These are phyloP conservation scores for Mitosporidium daphniae DNA, from an alignment of 371 early-diverging fungal genomes.

Conservation along the genomic window DNA sequence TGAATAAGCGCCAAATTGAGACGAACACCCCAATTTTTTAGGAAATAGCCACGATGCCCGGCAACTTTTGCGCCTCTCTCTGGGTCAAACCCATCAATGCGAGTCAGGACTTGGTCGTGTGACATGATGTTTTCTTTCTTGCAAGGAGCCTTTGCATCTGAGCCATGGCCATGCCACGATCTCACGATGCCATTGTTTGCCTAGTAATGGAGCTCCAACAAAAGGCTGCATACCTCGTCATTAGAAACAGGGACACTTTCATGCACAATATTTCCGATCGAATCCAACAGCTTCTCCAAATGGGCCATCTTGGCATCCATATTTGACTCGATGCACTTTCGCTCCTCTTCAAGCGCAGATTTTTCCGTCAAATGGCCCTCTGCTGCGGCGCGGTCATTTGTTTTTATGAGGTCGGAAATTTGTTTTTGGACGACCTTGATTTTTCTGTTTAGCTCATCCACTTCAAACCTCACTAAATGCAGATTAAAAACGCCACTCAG, in stretches of 20 bases:
- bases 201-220: too few species aligned
- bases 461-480: conserved; percentile 24
- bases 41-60: conserved; percentile 95
- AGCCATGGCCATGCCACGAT: conserved; percentile 14
- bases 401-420: conserved; percentile 47
- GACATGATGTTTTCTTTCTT: conserved; percentile 25
- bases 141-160: conserved; percentile 10
- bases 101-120: conserved; percentile 64
- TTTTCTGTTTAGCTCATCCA: conserved; percentile 52
- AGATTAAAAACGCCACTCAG: background rate
- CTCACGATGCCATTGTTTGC: conserved; percentile 43
- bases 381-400: conserved; percentile 25
- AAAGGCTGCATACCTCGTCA: too few species aligned
- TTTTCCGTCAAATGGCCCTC: conserved; percentile 18
- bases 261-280: conserved; percentile 83
- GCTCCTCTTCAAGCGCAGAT: conserved; percentile 3
- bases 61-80: conserved; percentile 71
- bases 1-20: conserved; percentile 73
- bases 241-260: conserved; percentile 44
- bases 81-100: conserved; percentile 60
- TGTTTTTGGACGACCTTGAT: conserved; percentile 62
- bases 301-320: conserved; percentile 17
- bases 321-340: conserved; percentile 15
- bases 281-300: conserved; percentile 17
- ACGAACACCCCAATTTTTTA: conserved; percentile 70